Evolutionary conservation across 176 grass and related monocot genomes (phyloP), one percentile per base, ranked within the genome.

Genomic region (Triticum urartu): DNA sequence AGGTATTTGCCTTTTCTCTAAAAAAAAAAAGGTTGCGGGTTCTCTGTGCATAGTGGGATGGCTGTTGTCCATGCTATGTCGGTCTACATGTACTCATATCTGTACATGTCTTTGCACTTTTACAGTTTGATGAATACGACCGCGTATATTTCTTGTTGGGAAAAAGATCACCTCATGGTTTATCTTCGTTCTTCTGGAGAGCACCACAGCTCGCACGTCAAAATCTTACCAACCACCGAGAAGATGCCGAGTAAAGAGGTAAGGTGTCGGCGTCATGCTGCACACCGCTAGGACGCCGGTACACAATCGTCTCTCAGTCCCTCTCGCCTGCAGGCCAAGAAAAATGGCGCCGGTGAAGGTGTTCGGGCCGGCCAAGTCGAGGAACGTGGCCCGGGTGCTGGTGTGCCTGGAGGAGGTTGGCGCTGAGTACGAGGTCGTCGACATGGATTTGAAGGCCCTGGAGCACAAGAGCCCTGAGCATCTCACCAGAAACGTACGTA

Each of bases 371-470:
- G 18, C 34, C 0, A 34, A 73, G 39, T 80, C 90, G 28, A 76
- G 82, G 13, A 76, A 42, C 47, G 81, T 85, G 25, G 52, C 26
- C 18, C 72, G 83, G 3, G 86, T 89, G 78, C 45, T 86, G 30
- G 17, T 92, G 83, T 88, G 86, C 78, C 54, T 92, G 71, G 90
- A 89, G 86, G 90, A 92, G 63, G 86, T 78, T 14, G 83, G 52
- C 7, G 86, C 79, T 6, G 39, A 89, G 28, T 92, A 92, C 11
- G 83, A 92, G 78, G 2, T 92, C 17, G 79, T 92, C 9, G 7
- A 33, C 5, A 60, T 89, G 10, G 63, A 69, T 72, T 21, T 21
- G 45, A 0, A 3, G 8, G 26, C 8, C 73, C 17, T 0, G 47
- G 73, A 77, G 73, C 73, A 77, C 7, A 77, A 77, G 47, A 56